Conservation (phyloP, 129 eudicot genomes). For the Dittrichia graveolens region DNA sequence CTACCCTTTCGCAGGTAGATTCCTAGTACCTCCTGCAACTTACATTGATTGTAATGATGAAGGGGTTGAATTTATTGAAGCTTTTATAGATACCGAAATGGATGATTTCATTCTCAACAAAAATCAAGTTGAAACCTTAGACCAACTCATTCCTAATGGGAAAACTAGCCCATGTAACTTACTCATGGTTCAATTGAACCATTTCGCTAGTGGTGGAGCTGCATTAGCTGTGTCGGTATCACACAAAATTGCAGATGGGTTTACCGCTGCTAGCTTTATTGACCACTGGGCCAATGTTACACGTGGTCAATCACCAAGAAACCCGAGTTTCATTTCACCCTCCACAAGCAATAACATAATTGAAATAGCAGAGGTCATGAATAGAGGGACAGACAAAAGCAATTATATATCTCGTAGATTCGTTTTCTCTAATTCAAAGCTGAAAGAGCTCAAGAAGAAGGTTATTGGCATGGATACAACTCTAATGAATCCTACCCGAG, state of each 20-base stretch:
- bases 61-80: conserved; percentile 20
- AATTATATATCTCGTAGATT: background rate
- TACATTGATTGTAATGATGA: conserved; percentile 20
- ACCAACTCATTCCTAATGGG: background rate
- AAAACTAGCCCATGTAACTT: background rate
- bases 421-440: conserved; percentile 11
- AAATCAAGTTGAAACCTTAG: background rate
- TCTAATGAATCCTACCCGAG: background rate
- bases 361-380: background rate
- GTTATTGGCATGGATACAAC: background rate
- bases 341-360: background rate
- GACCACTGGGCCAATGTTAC: conserved; percentile 1
- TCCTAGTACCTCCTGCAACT: background rate
- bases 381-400: background rate
- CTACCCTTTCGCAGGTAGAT: conserved; percentile 34
- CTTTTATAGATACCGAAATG: background rate
- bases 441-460: conserved; percentile 6
- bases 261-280: background rate
- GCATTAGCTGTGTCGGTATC: background rate
- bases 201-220: conserved; percentile 12
- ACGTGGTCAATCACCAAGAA: background rate
- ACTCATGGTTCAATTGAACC: background rate
- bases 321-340: background rate
- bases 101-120: background rate
- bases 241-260: background rate